Evolutionary conservation across 345 rosid species (phyloP), one percentile per base, ranked within the genome.

Genomic region (Gossypium turneri): DNA sequence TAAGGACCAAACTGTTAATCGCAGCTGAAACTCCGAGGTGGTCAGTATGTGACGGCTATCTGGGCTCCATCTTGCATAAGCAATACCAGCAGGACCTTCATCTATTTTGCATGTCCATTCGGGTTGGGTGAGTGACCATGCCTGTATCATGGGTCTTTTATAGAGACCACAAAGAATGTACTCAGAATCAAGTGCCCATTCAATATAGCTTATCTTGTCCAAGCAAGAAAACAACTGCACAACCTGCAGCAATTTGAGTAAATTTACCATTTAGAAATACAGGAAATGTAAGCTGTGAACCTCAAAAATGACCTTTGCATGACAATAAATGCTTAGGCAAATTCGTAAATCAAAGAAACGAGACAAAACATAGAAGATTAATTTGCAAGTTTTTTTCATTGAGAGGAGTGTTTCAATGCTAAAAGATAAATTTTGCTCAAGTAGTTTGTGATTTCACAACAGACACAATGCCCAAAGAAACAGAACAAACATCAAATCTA

Each of bases 91-190:
- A 24, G 90, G 94, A 74, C 98, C 99, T 86, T 95, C 99, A 71
- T 95, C 99, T 34, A 95, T 95, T 82, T 93, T 93, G 81, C 99
- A 95, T 15, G 96, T 93, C 99, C 98, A 95, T 77, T 93, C 97
- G 45, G 98, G 97, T 81, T 95, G 96, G 61, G 87, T 60, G 78
- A 93, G 80, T 2, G 97, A 93, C 98, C 98, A 95, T 24, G 89
- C 99, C 83, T 95, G 98, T 77, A 95, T 91, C 96, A 93, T 91
- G 0, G 96, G 96, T 79, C 90, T 90, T 71, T 90, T 91, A 24
- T 88, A 86, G 53, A 95, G 92, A 73, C 98, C 98, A 73, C 98
- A 95, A 0, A 95, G 97, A 76, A 95, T 93, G 81, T 91, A 95
- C 15, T 91, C 96, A 4, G 99, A 93, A 82, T 93, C 98, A 53